Percentiles rank a stretch among this genome's conserved stretches.
Evolutionary conservation across 1,284 basidiomycete species (phyloP).

Genomic region (Golubevia sp.): DNA sequence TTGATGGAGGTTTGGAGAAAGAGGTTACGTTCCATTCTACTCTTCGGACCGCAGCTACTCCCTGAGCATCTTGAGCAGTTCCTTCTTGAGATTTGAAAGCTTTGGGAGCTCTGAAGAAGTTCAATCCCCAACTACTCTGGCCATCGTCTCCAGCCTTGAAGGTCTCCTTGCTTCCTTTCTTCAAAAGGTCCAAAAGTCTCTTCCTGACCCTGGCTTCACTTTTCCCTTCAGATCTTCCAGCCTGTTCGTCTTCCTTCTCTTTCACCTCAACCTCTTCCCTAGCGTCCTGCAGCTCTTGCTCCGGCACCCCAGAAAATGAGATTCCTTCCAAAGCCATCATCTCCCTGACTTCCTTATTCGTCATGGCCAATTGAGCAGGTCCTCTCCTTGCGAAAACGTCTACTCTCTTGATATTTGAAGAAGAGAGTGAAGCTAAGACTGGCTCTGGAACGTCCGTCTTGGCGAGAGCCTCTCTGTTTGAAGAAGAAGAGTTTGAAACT

Average conservation of each 20-base stretch:
- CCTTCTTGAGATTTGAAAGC: constrained; percentile 15
- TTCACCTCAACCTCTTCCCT: neutral
- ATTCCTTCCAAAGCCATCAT: constrained; percentile 47
- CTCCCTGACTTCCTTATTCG: constrained; percentile 59
- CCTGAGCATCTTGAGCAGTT: neutral
- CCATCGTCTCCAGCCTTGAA: constrained; percentile 16
- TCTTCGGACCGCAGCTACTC: constrained; percentile 8
- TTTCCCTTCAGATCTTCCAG: neutral
- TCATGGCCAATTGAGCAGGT: constrained; percentile 53
- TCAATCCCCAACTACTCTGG: constrained; percentile 40
- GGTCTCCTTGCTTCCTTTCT: constrained; percentile 70
- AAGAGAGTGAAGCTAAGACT: constrained; percentile 36
- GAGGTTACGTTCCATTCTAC: constrained; percentile 42
- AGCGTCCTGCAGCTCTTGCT: neutral
- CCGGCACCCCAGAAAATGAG: constrained; percentile 9
- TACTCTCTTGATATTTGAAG: constrained; percentile 34
- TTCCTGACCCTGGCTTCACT: neutral
- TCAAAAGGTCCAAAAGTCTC: constrained; percentile 69
- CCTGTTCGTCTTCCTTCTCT: neutral
- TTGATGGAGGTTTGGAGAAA: constrained; percentile 6
- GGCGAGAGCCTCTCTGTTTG: constrained; percentile 19
- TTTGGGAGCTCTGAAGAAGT: constrained; percentile 43
- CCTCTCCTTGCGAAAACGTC: constrained; percentile 48
- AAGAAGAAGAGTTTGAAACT: neutral
- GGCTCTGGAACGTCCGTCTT: constrained; percentile 51